A percentile compares a stretch with the other conserved stretches of the same genome.
Conservation (phyloP, 1,139 yeast genomes). For the Hansenula lynferdii region DNA sequence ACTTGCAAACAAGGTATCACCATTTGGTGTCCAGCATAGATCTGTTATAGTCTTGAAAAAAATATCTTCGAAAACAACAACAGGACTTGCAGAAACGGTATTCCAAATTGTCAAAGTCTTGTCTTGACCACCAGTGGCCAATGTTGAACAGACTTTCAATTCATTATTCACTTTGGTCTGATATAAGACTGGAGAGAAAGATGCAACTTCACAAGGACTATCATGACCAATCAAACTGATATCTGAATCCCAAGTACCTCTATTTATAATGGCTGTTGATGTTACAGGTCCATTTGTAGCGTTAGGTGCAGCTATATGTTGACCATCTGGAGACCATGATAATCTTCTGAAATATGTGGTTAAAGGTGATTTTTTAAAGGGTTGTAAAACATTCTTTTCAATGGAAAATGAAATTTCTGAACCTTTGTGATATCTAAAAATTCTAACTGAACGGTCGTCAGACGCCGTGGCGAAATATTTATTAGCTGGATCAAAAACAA, state of each 20-base stretch:
- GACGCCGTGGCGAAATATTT: conserved; percentile 96
- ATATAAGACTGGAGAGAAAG: conserved; percentile 76
- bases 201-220: conserved; percentile 92
- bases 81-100: conserved; percentile 54
- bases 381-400: conserved; percentile 77
- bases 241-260: conserved; percentile 93
- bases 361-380: conserved; percentile 84
- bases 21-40: conserved; percentile 76
- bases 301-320: conserved; percentile 92
- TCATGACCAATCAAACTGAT: conserved; percentile 91
- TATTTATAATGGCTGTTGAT: conserved; percentile 77
- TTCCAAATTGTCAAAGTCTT: conserved; percentile 69
- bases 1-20: conserved; percentile 63
- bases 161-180: conserved; percentile 24
- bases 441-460: conserved; percentile 87
- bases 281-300: conserved; percentile 97
- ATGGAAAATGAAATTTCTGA: conserved; percentile 80
- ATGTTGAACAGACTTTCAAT: conserved; percentile 34
- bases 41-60: conserved; percentile 65
- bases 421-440: conserved; percentile 78
- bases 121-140: conserved; percentile 82
- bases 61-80: conserved; percentile 61
- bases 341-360: conserved; percentile 88
- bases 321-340: conserved; percentile 99
- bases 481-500: conserved; percentile 96